Evolutionary conservation across 768 basidiomycete genomes (phyloP), one percentile per base, ranked within the genome.

Genomic region (Butyriboletus loyo): DNA sequence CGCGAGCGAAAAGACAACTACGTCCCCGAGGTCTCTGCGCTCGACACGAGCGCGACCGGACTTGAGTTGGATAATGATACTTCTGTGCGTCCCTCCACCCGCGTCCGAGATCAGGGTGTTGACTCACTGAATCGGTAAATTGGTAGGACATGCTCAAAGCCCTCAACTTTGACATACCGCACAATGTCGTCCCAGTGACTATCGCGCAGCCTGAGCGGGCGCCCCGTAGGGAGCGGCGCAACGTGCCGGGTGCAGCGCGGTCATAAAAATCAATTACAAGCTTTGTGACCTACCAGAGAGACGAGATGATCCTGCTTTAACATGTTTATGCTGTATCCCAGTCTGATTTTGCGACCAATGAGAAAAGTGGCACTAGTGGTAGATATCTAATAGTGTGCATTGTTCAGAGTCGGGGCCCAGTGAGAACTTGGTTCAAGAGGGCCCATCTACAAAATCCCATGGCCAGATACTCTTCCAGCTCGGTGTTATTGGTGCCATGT

Each of bases 1-100:
- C 84, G 97, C 57, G 97, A 99, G 77, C 79, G 96, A 66, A 98
- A 98, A 83, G 97, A 99, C 73, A 95, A 98, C 81, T 98, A 92
- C 73, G 96, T 98, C 49, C 97, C 97, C 58, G 97, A 98, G 69
- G 86, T 97, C 35, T 99, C 97, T 48, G 97, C 97, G 36, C 89
- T 99, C 59, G 90, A 95, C 72, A 85, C 82, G 53, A 76, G 80
- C 52, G 75, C 75, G 5, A 80, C 77, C 39, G 87, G 87, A 40
- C 77, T 98, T 50, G 88, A 94, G 70, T 79, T 99, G 66, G 97
- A 99, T 70, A 78, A 77, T 47, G 92, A 96, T 63, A 98, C 97
- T 72, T 93, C 96, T 82, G 94, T 92, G 51, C 61, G 84, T 76
- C 37, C 24, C 36, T 25, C 10, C 25, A 1, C 15, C 4, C 11